Evolutionary conservation across 129 eudicot genomes (phyloP).

Genomic region (Tanacetum coccineum): DNA sequence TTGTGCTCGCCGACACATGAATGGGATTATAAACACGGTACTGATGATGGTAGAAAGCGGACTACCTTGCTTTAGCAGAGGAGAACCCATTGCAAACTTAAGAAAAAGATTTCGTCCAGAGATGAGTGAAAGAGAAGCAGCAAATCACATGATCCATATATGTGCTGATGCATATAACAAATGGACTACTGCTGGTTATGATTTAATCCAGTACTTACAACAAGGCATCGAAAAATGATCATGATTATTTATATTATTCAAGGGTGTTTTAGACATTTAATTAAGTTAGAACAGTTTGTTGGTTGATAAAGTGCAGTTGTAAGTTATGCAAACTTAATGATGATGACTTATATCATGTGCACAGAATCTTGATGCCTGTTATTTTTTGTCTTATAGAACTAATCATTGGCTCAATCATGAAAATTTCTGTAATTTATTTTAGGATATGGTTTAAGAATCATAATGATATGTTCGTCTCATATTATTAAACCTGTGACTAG

Average conservation of each 20-base stretch:
- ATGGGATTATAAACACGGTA: conserved; percentile 84
- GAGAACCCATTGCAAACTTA: conserved; percentile 92
- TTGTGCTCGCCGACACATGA: conserved; percentile 84
- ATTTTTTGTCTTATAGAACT: background rate
- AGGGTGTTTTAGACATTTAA: conserved; percentile 7
- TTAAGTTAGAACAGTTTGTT: background rate
- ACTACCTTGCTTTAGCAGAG: conserved; percentile 96
- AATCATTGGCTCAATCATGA: background rate
- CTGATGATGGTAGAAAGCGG: conserved; percentile 89
- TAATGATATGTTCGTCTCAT: too few species aligned
- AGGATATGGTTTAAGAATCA: background rate
- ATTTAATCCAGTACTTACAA: conserved; percentile 92
- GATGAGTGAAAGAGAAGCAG: conserved; percentile 97
- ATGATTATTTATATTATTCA: background rate
- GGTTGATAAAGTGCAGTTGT: conserved; percentile 1
- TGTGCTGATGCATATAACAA: conserved; percentile 96
- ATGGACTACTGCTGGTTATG: conserved; percentile 99
- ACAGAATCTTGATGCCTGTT: conserved; percentile 8
- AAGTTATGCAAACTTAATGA: background rate
- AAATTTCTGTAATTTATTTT: background rate
- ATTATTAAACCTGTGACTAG: too few species aligned
- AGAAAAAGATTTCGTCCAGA: conserved; percentile 96
- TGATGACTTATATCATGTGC: background rate
- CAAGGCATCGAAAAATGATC: conserved; percentile 91
- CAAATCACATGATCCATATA: conserved; percentile 86